Evolutionary conservation across 805 yeast species (phyloP), one percentile per base, ranked within the genome.

Genomic region (Lipomyces sp.): DNA sequence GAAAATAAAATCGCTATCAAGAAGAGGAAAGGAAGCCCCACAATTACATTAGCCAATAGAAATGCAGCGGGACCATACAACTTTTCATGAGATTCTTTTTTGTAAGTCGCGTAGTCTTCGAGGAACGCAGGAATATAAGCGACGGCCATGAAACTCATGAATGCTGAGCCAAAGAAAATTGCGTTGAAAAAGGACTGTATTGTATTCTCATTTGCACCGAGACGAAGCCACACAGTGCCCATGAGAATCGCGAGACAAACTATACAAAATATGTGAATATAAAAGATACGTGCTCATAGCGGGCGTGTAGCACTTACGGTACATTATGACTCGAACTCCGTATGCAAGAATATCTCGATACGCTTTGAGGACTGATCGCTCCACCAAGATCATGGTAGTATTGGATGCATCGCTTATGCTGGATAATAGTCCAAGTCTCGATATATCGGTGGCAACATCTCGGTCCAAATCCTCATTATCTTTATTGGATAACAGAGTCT

Each of bases 151-250:
- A 42, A 42, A 42, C 48, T 42, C 48, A 42, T 80, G 71, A 80
- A 80, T 8, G 82, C 82, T n/a, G 81, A 81, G 18, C 80, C 77
- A 70, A 80, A 80, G 73, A 80, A 80, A 1, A 77, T 72, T 15
- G 79, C 79, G 62, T 75, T 77, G 59, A 75, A 77, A 64, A 74
- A 76, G 11, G 76, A 76, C 66, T 76, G 78, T 54, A 77, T 75
- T 61, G 69, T 69, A 32, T 62, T 56, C 61, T 77, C 78, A 2
- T 60, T 53, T 37, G 66, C 60, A 3, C 65, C 64, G 15, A 80
- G 73, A n/a, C 79, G 74, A 37, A 77, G 73, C 77, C 78, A 77
- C 10, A 76, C 78, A 1, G 82, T 80, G 8, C 82, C 82, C 82
- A 80, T 80, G 71, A 80, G 64, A 24, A 80, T 70, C 8, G 82